Percentiles rank a stretch among this genome's conserved stretches.
Conservation (phyloP, 257 asterid species). For the Solanum virginianum region DNA sequence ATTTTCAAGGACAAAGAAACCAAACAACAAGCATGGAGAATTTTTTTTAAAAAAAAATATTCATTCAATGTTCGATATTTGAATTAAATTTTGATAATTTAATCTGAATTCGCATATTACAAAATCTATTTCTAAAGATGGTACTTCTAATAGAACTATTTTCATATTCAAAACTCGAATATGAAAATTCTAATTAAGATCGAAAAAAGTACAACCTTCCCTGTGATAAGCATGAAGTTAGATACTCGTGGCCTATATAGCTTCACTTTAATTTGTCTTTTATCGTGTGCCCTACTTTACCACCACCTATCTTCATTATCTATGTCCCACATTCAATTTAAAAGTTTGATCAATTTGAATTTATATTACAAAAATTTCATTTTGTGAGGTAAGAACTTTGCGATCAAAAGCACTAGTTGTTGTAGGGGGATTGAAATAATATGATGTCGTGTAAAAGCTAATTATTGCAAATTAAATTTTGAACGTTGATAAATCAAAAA, state of each 20-base stretch:
- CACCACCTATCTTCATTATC: neutral
- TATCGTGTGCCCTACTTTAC: neutral
- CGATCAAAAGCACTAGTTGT: neutral
- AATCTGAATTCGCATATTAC: rapidly evolving
- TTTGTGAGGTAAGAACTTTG: neutral
- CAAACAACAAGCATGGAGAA: neutral
- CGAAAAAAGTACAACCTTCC: rapidly evolving
- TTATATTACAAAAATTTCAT: rapidly evolving
- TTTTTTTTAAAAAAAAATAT: too few species aligned
- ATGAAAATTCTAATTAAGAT: too few species aligned
- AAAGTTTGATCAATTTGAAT: neutral
- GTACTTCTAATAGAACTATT: too few species aligned
- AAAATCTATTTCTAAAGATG: too few species aligned
- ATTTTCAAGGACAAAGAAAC: neutral
- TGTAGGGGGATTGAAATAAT: neutral
- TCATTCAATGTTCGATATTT: neutral
- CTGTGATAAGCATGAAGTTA: neutral
- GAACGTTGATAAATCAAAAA: neutral
- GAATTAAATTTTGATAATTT: too few species aligned
- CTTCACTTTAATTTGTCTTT: neutral
- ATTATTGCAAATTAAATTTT: neutral
- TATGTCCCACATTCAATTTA: neutral
- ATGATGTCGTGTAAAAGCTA: neutral
- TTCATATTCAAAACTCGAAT: too few species aligned
- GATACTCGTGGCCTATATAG: neutral